These are phyloP conservation scores for Neostapfia colusana DNA, from an alignment of 176 grass and related monocot genomes.

Conservation along the genomic window DNA sequence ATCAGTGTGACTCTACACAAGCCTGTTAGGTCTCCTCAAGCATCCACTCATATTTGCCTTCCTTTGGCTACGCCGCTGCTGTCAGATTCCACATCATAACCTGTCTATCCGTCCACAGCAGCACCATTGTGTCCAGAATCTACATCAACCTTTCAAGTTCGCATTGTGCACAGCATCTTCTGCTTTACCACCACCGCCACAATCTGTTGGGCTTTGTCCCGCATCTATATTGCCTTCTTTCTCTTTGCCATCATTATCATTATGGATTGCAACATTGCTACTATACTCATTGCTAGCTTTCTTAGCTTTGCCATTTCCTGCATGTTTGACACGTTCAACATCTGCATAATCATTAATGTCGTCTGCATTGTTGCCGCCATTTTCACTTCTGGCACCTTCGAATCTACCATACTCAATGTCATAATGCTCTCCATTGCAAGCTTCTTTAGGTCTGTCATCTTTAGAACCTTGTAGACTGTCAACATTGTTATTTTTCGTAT, in stretches of 20 bases:
- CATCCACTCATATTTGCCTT: neutral
- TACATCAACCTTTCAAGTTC: conserved; percentile 12
- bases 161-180: conserved; percentile 25
- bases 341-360: neutral
- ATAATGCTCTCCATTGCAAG: conserved; percentile 12
- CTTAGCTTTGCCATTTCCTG: conserved; percentile 25
- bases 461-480: conserved; percentile 8
- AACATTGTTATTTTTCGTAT: neutral
- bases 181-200: neutral
- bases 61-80: neutral
- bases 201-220: neutral
- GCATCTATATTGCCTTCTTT: neutral
- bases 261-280: neutral
- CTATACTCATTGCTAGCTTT: conserved; percentile 4
- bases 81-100: neutral
- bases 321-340: neutral
- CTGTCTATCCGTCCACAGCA: neutral
- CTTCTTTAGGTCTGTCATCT: conserved; percentile 8
- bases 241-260: neutral
- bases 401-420: conserved; percentile 8
- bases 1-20: conserved; percentile 7
- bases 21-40: neutral
- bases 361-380: conserved; percentile 14
- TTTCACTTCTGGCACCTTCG: conserved; percentile 2
- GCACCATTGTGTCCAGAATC: conserved; percentile 29